Percentiles rank a stretch among this genome's conserved stretches.
phyloP scores from a whole-genome alignment of 371 early-diverging fungal species.

The Mortierella sp. region DNA sequence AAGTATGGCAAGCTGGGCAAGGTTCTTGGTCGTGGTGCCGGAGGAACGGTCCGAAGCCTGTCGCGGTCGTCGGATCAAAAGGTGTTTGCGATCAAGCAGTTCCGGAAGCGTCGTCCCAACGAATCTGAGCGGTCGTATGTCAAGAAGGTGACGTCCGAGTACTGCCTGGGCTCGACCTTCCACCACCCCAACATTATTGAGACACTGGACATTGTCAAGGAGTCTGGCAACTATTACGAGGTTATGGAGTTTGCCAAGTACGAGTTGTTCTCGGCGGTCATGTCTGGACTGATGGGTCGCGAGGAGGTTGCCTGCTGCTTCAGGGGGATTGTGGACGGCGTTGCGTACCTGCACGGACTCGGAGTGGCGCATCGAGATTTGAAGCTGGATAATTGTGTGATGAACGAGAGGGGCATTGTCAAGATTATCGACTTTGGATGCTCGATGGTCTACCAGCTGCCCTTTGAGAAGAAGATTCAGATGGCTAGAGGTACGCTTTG shows the following conservation, averaged over 20 bases:
- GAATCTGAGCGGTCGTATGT: conserved; percentile 83
- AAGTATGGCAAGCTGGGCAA: conserved; percentile 43
- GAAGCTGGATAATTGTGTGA: conserved; percentile 86
- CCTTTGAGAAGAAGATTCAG: conserved; percentile 68
- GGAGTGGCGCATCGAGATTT: conserved; percentile 79
- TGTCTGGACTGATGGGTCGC: conserved; percentile 71
- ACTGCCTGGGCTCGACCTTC: conserved; percentile 83
- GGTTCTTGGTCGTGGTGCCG: conserved; percentile 77
- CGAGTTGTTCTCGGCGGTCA: conserved; percentile 80
- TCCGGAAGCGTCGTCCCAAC: conserved; percentile 71
- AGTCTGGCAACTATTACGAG: conserved; percentile 68
- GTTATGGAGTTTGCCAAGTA: conserved; percentile 87
- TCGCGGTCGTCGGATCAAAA: conserved; percentile 62
- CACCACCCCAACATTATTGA: conserved; percentile 89
- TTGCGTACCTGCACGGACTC: conserved; percentile 67
- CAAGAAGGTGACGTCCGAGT: conserved; percentile 86
- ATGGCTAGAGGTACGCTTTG: conserved; percentile 67
- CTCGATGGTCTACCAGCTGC: conserved; percentile 80
- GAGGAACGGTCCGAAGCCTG: conserved; percentile 78
- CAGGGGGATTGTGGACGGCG: conserved; percentile 68
- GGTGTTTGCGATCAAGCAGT: conserved; percentile 84
- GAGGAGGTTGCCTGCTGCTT: conserved; percentile 79
- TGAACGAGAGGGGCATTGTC: conserved; percentile 75
- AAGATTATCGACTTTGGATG: conserved; percentile 96
- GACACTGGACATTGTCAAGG: conserved; percentile 83